Base-by-base conservation (phyloP, 768 basidiomycete species). In the Leccinum boreale region DNA sequence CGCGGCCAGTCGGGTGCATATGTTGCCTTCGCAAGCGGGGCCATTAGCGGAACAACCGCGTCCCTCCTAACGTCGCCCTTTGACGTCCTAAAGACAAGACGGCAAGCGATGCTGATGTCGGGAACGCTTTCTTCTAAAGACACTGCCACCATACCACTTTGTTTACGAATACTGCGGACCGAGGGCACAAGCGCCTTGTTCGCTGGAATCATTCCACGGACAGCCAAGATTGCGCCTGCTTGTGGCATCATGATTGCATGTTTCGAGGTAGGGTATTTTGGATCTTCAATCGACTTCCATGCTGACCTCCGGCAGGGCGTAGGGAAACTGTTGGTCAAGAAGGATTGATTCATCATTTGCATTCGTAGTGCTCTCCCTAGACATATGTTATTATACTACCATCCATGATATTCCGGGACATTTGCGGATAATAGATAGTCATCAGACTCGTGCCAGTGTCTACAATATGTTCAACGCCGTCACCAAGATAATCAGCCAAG, bases 201-300 rank as follows among this genome's bases (percentile, higher is more conserved):
- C 69, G 86, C 92, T 33, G 97, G 97, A 0, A 74, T 93, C 42
- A 72, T 86, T 8, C 96, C 96, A 52, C 86, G 97, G 39, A 85
- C 95, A 53, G 93, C 86, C 45, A 99, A 98, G 74, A 96, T 97
- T 61, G 93, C 93, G 11, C 97, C 97, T 39, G 97, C 96, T 44
- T 99, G 97, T 73, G 96, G 96, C 23, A 89, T 99, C 63, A 98
- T 98, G 96, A 97, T 98, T 70, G 85, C 91, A 56, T 94, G 89
- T 71, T 98, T 89, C 69, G 95, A 98, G 85, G 94, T 86, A 44
- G 63, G 29, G 81, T 46, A 23, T 19, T 2, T 53, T 57, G 33
- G 1, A 23, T 24, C 26, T 24, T 56, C 12, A 57, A 35, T 26
- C 48, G 6, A 57, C 72, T 35, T 33, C 24, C 26, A 57, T 35